These are phyloP conservation scores for Aspergillus sp. DNA, from an alignment of 2,329 filamentous ascomycete species.

Conservation along the genomic window DNA sequence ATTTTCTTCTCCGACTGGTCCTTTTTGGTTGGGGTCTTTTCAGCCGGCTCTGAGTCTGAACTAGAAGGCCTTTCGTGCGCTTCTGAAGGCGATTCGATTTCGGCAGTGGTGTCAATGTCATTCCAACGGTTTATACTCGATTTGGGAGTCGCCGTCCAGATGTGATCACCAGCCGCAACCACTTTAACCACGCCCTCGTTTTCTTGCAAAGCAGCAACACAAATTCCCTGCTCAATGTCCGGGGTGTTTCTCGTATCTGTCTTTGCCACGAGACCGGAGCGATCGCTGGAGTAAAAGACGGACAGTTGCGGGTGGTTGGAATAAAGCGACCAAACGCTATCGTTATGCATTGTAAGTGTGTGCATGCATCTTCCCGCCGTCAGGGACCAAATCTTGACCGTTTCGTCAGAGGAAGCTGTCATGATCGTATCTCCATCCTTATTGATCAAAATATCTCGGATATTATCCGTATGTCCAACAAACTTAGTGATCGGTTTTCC, in stretches of 20 bases:
- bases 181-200: constrained; percentile 65
- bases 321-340: constrained; percentile 94
- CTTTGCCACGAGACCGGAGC: constrained; percentile 90
- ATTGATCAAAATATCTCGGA: constrained; percentile 85
- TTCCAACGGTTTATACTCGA: constrained; percentile 91
- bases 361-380: constrained; percentile 95
- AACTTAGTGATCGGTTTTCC: constrained; percentile 93
- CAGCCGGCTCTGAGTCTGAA: constrained; percentile 22
- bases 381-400: constrained; percentile 96
- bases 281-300: constrained; percentile 91
- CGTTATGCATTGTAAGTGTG: constrained; percentile 97
- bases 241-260: constrained; percentile 76
- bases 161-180: constrained; percentile 62
- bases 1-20: constrained; percentile 53
- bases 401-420: constrained; percentile 92
- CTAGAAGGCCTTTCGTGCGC: constrained; percentile 42
- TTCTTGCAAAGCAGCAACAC: constrained; percentile 86
- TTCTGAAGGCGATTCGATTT: constrained; percentile 52
- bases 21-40: constrained; percentile 8
- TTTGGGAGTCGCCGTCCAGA: constrained; percentile 86
- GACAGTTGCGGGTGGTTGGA: constrained; percentile 80
- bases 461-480: constrained; percentile 91
- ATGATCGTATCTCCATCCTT: constrained; percentile 85
- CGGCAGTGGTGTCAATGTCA: constrained; percentile 73
- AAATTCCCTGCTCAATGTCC: constrained; percentile 82